These are phyloP conservation scores for Sphenostylis stenocarpa DNA, from an alignment of 306 rosid genomes.

Conservation along the genomic window DNA sequence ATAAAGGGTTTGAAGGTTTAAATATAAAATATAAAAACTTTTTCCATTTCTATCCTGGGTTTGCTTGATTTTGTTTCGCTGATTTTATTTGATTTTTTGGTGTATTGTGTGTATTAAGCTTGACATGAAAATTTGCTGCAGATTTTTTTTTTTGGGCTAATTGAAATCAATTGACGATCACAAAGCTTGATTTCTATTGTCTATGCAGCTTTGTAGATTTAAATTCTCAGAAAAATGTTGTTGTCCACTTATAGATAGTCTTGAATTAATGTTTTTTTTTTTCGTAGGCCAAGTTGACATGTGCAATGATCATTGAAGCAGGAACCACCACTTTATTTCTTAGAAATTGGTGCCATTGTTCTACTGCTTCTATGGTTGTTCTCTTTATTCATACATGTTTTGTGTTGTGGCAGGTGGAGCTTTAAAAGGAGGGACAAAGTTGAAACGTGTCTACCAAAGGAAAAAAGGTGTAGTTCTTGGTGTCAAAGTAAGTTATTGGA, in stretches of 20 bases:
- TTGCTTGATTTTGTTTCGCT: not conserved
- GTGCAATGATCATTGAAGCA: not conserved
- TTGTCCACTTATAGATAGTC: not conserved
- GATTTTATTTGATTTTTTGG: not conserved
- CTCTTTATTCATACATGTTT: slow-evolving; percentile 27
- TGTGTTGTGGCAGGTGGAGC: slow-evolving; percentile 38
- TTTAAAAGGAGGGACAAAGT: slow-evolving; percentile 26
- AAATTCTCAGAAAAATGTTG: not conserved
- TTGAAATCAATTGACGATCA: not conserved
- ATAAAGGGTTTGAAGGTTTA: not conserved
- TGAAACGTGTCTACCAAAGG: slow-evolving; percentile 35
- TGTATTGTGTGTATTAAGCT: not conserved
- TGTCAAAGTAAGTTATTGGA: slow-evolving; percentile 30
- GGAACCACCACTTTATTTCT: not conserved
- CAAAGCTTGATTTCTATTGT: not conserved
- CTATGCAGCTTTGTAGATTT: not conserved
- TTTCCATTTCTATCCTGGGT: not conserved
- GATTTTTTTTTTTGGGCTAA: not conserved
- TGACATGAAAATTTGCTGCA: not conserved
- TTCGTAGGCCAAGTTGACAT: not conserved
- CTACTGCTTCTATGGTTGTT: not conserved
- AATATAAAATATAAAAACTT: not conserved
- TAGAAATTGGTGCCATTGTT: slow-evolving; percentile 10
- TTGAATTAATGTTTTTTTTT: not conserved
- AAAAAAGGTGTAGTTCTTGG: slow-evolving; percentile 32